Base-by-base conservation (phyloP, 192 early-diverging fungal species). In the Backusella australiensis region DNA sequence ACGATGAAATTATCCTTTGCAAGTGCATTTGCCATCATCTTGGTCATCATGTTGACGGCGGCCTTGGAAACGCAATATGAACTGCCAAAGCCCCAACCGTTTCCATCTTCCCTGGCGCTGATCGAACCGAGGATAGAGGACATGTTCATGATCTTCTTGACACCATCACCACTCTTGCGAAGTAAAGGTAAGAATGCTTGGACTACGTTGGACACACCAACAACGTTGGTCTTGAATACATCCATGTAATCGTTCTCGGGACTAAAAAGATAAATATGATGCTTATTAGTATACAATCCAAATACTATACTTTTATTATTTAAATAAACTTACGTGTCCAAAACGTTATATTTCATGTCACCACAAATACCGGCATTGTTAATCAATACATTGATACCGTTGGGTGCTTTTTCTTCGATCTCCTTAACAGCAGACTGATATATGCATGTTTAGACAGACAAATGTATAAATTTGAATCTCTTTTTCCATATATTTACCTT, bases 151-250 rank as follows among this genome's bases (percentile, higher is more conserved):
- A 82, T 76, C 38, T 76, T 75, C 7, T 75, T 73, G 26, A 53
- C 71, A 34, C 73, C 44, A 9, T 70, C 21, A 23, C 68, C 38
- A 4, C 41, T 35, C 52, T 79, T 75, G 7, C 71, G 56, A 56
- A 78, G 67, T 4, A 75, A 1, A 53, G 76, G 73, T 1, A 79
- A 9, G 19, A 73, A 34, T 9, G 32, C 69, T 34, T 78, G 74
- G 4, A 66, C 39, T 17, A 76, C 70, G n/a, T 70, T 11, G 19
- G 71, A 66, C 2, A 77, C 78, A 42, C 74, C 81, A 9, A 70
- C 49, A 9, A 82, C 81, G 41, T 82, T 82, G 67, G 77, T 82
- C 3, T 78, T 52, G 46, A 82, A 82, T 8, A 79, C 77, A 3
- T 56, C 29, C 2, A 46, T 19, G 26, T 71, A 75, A 14, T 78